Percentiles rank a stretch among this genome's conserved stretches.
phyloP scores from a whole-genome alignment of 2,329 filamentous ascomycete species.

The Talaromyces atroroseus region DNA sequence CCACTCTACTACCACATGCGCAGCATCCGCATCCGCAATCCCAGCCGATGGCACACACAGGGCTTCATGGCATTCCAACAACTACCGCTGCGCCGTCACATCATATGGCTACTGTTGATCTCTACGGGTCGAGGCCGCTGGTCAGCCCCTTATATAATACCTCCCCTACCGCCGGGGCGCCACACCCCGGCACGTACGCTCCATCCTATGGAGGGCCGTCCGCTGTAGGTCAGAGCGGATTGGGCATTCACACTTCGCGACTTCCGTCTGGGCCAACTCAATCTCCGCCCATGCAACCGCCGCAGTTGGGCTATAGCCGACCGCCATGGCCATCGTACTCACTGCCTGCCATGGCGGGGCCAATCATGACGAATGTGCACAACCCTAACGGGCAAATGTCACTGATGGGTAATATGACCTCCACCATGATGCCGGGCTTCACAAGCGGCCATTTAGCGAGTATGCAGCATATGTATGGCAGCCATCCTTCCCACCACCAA shows the following conservation, averaged over 20 bases:
- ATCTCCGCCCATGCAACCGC: slow-evolving; percentile 35
- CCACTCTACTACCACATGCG: slow-evolving; percentile 20
- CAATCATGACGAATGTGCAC: slow-evolving; percentile 72
- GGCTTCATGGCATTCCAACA: slow-evolving; percentile 44
- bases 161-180: slow-evolving; percentile 45
- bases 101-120: slow-evolving; percentile 54
- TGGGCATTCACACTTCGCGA: slow-evolving; percentile 26
- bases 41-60: slow-evolving; percentile 37
- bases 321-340: slow-evolving; percentile 49
- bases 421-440: slow-evolving; percentile 53
- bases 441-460: slow-evolving; percentile 57
- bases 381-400: slow-evolving; percentile 68
- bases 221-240: slow-evolving; percentile 39
- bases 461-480: slow-evolving; percentile 57
- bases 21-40: slow-evolving; percentile 32
- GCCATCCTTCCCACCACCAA: slow-evolving; percentile 45
- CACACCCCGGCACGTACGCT: slow-evolving; percentile 43
- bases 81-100: slow-evolving; percentile 39
- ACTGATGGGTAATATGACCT: slow-evolving; percentile 57
- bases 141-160: slow-evolving; percentile 42
- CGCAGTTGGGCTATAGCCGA: slow-evolving; percentile 33
- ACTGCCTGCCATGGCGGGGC: slow-evolving; percentile 58
- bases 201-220: slow-evolving; percentile 23
- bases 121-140: slow-evolving; percentile 49
- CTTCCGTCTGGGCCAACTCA: slow-evolving; percentile 54